These are phyloP conservation scores for Hymenoscyphus repandus DNA, from an alignment of 2,329 filamentous ascomycete genomes.

Conservation along the genomic window DNA sequence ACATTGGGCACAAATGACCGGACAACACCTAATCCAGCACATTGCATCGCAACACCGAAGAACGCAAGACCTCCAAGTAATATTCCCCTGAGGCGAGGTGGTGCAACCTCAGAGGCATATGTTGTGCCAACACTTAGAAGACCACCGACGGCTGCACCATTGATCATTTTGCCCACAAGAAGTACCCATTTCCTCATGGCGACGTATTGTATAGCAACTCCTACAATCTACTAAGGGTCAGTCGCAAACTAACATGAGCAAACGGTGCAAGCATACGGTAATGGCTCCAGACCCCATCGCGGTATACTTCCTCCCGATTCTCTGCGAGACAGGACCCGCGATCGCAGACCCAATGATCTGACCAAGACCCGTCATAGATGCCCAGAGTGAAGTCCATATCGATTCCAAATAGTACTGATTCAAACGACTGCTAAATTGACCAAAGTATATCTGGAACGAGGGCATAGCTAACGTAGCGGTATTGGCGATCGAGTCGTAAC, in stretches of 20 bases:
- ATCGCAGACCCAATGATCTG: slow-evolving; percentile 15
- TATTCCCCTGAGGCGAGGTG: slow-evolving; percentile 13
- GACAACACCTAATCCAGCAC: slow-evolving; percentile 14
- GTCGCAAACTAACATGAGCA: not conserved
- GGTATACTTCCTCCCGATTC: slow-evolving; percentile 13
- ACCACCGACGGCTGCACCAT: slow-evolving; percentile 17
- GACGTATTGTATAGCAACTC: slow-evolving; percentile 15
- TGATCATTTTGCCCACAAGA: slow-evolving; percentile 19
- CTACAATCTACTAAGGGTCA: slow-evolving; percentile 9
- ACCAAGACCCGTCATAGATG: slow-evolving; percentile 16
- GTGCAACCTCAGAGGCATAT: slow-evolving; percentile 20
- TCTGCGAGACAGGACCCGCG: slow-evolving; percentile 15
- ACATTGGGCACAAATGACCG: slow-evolving; percentile 6
- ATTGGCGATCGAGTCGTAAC: slow-evolving; percentile 20
- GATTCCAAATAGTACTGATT: slow-evolving; percentile 14
- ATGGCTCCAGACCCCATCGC: slow-evolving; percentile 13
- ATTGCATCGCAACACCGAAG: slow-evolving; percentile 16
- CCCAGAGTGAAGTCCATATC: slow-evolving; percentile 20
- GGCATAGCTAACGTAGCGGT: slow-evolving; percentile 16
- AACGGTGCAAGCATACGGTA: slow-evolving; percentile 4
- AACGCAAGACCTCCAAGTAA: slow-evolving; percentile 15
- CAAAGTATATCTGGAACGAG: slow-evolving; percentile 17
- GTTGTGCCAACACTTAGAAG: slow-evolving; percentile 17
- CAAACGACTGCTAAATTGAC: slow-evolving; percentile 16
- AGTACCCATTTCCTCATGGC: slow-evolving; percentile 11